These are phyloP conservation scores for Phytophthora melonis DNA, from an alignment of 352 stramenopile species.

Conservation along the genomic window DNA sequence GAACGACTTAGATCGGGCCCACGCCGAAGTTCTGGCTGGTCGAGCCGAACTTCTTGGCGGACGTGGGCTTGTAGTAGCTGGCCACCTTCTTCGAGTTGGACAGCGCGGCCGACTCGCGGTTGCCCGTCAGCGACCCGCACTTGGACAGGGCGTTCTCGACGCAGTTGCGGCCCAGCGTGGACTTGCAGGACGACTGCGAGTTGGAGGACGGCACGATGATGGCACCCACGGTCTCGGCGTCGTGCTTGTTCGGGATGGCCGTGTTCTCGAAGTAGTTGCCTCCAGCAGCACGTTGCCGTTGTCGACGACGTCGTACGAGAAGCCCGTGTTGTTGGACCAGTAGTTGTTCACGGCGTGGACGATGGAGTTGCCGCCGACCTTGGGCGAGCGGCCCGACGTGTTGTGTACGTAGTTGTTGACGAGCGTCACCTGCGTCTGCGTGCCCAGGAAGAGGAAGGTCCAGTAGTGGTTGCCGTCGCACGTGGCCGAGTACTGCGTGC, in stretches of 20 bases:
- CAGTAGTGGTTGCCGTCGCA: constrained; percentile 1
- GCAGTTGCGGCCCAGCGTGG: constrained; percentile 39
- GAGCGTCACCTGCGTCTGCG: background rate
- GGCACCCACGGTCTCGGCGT: constrained; percentile 19
- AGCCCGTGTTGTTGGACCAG: constrained; percentile 52
- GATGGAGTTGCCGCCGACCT: constrained; percentile 35
- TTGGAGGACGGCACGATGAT: constrained; percentile 22
- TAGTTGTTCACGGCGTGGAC: constrained; percentile 58
- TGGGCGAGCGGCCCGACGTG: constrained; percentile 46
- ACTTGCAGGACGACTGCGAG: constrained; percentile 26
- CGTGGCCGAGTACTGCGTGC: background rate
- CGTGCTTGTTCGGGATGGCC: constrained; percentile 17
- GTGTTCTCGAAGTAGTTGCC: constrained; percentile 58
- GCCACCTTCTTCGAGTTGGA: constrained; percentile 28
- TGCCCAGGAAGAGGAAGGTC: background rate
- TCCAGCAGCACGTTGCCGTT: constrained; percentile 49
- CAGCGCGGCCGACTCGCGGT: constrained; percentile 20
- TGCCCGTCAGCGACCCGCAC: constrained; percentile 19
- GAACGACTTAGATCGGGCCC: constrained; percentile 16
- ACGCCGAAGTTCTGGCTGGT: constrained; percentile 36
- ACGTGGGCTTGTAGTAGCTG: constrained; percentile 15
- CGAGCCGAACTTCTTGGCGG: constrained; percentile 19
- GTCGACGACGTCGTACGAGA: constrained; percentile 48
- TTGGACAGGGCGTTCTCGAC: constrained; percentile 36
- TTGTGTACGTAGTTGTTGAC: background rate